Percentiles rank a stretch among this genome's conserved stretches.
Evolutionary conservation across 129 eudicot species (phyloP).

Genomic region (Solidago caesia): DNA sequence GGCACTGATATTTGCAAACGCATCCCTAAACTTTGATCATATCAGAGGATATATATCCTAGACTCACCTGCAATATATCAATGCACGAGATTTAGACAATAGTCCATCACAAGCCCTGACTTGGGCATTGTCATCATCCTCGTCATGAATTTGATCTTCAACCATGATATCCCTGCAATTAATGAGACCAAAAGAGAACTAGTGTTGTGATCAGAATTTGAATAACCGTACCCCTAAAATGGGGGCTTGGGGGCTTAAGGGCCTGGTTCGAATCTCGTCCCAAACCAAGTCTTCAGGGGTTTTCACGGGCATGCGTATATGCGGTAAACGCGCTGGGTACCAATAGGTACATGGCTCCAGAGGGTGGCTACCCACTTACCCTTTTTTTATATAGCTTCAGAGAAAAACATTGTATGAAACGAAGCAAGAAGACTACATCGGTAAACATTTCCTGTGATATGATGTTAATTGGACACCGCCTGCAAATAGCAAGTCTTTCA

Average conservation of each 20-base stretch:
- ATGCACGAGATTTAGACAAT: conserved; percentile 54
- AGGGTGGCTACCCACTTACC: too few relatives aligned
- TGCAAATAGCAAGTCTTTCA: conserved; percentile 56
- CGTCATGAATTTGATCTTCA: conserved; percentile 26
- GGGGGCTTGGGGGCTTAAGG: too few relatives aligned
- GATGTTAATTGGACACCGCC: conserved; percentile 79
- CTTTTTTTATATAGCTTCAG: not conserved
- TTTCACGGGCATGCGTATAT: too few relatives aligned
- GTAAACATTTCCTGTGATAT: conserved; percentile 83
- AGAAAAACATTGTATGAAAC: not conserved
- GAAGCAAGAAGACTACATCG: conserved; percentile 40
- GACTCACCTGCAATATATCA: conserved; percentile 86
- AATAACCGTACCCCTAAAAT: too few relatives aligned
- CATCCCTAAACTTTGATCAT: not conserved
- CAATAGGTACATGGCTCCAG: too few relatives aligned
- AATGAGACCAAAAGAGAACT: conserved; percentile 10
- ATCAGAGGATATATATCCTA: conserved; percentile 15
- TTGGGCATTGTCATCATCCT: conserved; percentile 25
- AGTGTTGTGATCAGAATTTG: not conserved
- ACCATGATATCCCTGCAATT: conserved; percentile 53
- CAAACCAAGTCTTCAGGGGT: too few relatives aligned
- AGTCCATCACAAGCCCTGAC: conserved; percentile 76
- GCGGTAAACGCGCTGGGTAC: too few relatives aligned
- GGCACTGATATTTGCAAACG: too few relatives aligned
- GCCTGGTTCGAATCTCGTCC: too few relatives aligned